These are phyloP conservation scores for Gamsiella multidivaricata DNA, from an alignment of 192 early-diverging fungal genomes.

Conservation along the genomic window DNA sequence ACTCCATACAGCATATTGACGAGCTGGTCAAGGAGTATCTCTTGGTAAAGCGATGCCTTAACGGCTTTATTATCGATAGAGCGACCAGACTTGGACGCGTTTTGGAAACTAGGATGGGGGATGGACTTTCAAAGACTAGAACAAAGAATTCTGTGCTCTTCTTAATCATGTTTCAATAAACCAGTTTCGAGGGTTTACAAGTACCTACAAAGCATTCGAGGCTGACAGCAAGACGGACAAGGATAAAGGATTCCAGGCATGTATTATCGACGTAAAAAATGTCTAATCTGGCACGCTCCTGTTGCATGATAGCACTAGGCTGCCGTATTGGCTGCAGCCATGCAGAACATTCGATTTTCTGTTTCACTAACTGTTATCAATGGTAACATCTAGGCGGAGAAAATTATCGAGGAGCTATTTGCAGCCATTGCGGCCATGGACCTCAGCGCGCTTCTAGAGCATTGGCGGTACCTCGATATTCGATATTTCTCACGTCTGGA, in stretches of 20 bases:
- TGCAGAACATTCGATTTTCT: too few relatives aligned
- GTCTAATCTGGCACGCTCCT: too few relatives aligned
- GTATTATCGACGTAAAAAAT: not conserved
- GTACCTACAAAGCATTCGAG: constrained; percentile 68
- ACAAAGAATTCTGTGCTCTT: not conserved
- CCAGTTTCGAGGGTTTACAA: constrained; percentile 72
- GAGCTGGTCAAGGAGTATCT: constrained; percentile 76
- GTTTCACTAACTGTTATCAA: too few relatives aligned
- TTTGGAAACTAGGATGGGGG: too few relatives aligned
- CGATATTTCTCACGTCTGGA: constrained; percentile 74
- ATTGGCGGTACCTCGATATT: constrained; percentile 71
- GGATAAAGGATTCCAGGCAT: constrained; percentile 70
- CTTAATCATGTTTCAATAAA: not conserved
- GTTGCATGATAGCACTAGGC: too few relatives aligned
- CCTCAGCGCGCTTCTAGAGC: constrained; percentile 61
- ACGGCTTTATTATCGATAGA: too few relatives aligned
- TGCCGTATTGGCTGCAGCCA: too few relatives aligned
- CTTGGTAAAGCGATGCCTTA: constrained; percentile 53
- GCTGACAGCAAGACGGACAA: constrained; percentile 64
- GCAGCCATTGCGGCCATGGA: constrained; percentile 61
- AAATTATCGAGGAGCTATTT: constrained; percentile 71
- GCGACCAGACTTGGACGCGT: too few relatives aligned
- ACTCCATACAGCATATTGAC: constrained; percentile 70
- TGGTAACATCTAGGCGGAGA: constrained; percentile 65
- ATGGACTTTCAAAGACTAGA: not conserved